Percentiles rank a stretch among this genome's conserved stretches.
These are phyloP conservation scores for Pseudopithomyces chartarum DNA, from an alignment of 2,329 filamentous ascomycete genomes.

Conservation along the genomic window DNA sequence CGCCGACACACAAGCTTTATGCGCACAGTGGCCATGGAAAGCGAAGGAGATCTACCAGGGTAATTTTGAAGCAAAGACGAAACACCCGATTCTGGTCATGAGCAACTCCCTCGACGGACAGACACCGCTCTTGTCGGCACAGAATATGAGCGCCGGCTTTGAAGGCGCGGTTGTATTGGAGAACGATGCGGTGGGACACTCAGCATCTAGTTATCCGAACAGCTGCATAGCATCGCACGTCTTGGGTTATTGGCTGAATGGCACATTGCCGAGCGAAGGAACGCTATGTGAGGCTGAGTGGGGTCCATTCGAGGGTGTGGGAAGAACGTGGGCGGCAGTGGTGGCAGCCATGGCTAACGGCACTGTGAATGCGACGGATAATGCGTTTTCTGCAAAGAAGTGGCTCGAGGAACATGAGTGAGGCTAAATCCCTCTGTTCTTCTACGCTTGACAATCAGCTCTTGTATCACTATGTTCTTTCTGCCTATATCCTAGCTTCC, in stretches of 20 bases:
- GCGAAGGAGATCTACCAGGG: conserved; percentile 14
- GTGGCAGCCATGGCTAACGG: neutral
- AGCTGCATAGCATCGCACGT: conserved; percentile 10
- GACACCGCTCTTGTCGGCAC: conserved; percentile 13
- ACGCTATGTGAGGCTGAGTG: conserved; percentile 14
- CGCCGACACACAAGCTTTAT: neutral
- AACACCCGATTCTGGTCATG: conserved; percentile 13
- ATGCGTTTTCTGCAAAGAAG: neutral
- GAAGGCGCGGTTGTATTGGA: conserved; percentile 15
- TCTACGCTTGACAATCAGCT: no score
- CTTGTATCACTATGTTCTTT: no score
- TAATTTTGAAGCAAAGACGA: conserved; percentile 16
- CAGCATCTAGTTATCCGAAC: neutral
- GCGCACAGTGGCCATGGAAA: conserved; percentile 13
- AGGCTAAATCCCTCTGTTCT: no score
- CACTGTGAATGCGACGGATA: neutral
- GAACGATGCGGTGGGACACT: conserved; percentile 17
- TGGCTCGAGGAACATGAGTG: neutral
- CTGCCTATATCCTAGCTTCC: no score
- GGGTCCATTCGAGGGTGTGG: neutral
- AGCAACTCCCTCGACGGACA: conserved; percentile 7
- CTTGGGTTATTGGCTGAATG: conserved; percentile 10
- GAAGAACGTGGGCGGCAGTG: neutral
- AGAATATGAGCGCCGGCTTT: conserved; percentile 10
- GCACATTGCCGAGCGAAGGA: conserved; percentile 12